These are phyloP conservation scores for Saccharomycopsis microspora DNA, from an alignment of 805 yeast species.

Conservation along the genomic window DNA sequence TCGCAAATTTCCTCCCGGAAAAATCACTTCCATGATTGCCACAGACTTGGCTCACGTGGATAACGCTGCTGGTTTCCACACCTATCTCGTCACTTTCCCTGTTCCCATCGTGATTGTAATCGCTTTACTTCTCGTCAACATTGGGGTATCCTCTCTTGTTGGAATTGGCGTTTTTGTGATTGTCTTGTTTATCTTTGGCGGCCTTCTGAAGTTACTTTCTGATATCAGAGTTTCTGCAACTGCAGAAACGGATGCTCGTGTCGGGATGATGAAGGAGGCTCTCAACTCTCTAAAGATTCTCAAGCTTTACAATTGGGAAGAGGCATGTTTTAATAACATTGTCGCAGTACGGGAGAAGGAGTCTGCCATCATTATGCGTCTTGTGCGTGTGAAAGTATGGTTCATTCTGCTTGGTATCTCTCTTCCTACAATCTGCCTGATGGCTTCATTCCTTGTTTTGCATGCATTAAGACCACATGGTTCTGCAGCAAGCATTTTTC, in stretches of 20 bases:
- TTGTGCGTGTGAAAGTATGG: constrained; percentile 51
- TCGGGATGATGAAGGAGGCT: constrained; percentile 49
- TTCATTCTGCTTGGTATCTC: constrained; percentile 39
- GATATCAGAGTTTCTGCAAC: constrained; percentile 43
- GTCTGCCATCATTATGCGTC: constrained; percentile 39
- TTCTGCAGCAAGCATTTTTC: constrained; percentile 53
- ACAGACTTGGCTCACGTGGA: constrained; percentile 71
- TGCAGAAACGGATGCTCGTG: constrained; percentile 52
- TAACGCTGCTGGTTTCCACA: constrained; percentile 50
- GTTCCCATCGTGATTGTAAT: constrained; percentile 50
- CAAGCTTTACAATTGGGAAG: constrained; percentile 83
- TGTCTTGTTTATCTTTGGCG: constrained; percentile 24
- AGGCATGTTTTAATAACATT: constrained; percentile 49
- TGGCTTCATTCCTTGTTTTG: constrained; percentile 37
- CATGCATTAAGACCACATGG: constrained; percentile 27
- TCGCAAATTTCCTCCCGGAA: constrained; percentile 44
- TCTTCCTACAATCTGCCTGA: constrained; percentile 42
- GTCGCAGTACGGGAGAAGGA: constrained; percentile 44
- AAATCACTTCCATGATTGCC: constrained; percentile 61
- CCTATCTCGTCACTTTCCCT: constrained; percentile 44
- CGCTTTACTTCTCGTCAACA: constrained; percentile 48
- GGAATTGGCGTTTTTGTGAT: constrained; percentile 43
- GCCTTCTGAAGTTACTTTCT: constrained; percentile 23
- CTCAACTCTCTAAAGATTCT: constrained; percentile 54
- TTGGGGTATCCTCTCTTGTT: constrained; percentile 58